Conservation (phyloP, 2,329 filamentous ascomycete species). For the Talaromyces sp. region DNA sequence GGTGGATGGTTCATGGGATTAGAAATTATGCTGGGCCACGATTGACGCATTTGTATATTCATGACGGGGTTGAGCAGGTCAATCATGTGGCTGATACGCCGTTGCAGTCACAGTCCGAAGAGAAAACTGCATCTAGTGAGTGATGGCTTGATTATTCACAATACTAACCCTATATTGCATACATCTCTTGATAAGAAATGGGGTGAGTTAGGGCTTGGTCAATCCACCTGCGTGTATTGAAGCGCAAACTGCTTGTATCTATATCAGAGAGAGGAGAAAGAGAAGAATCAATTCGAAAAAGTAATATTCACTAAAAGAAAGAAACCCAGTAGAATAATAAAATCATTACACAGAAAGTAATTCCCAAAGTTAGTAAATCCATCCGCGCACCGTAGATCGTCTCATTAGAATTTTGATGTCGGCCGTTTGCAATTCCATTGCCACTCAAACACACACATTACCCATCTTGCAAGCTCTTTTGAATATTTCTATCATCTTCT, state of each 20-base stretch:
- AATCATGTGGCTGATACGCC: neutral
- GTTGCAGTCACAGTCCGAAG: neutral
- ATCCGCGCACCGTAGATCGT: neutral
- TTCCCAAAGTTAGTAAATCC: neutral
- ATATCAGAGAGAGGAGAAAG: neutral
- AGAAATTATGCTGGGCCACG: slow-evolving; percentile 6
- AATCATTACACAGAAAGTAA: neutral
- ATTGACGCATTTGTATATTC: slow-evolving; percentile 13
- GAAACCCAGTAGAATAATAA: neutral
- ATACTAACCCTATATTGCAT: neutral
- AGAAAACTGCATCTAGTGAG: neutral
- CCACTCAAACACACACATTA: neutral
- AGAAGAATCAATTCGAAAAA: neutral
- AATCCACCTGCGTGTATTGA: neutral
- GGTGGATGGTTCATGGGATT: slow-evolving; percentile 33
- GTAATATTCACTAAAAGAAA: neutral
- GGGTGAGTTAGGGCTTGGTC: neutral
- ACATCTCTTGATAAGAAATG: neutral
- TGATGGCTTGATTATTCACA: neutral
- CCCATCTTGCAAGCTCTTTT: neutral
- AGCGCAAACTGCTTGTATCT: neutral
- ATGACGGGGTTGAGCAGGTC: slow-evolving; percentile 5
- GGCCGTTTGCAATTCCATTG: neutral
- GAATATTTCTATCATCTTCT: neutral
- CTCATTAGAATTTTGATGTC: neutral